A percentile compares a stretch with the other conserved stretches of the same genome.
Conservation (phyloP, 352 stramenopile genomes). For the Globisporangium paddicum region DNA sequence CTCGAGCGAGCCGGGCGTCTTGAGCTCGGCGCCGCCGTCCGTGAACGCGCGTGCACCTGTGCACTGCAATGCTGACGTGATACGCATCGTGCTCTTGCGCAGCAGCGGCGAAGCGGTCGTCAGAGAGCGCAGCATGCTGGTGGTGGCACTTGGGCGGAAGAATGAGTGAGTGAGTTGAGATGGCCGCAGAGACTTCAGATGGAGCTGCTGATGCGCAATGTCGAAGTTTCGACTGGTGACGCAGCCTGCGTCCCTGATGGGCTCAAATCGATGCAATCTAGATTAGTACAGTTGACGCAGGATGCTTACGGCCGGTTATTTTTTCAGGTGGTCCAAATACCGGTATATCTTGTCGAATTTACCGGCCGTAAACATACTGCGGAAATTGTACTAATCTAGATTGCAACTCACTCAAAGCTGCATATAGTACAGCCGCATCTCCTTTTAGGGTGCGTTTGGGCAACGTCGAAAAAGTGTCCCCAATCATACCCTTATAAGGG, state of each 20-base stretch:
- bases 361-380: too few species aligned
- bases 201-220: neutral
- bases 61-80: neutral
- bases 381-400: too few species aligned
- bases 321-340: too few species aligned
- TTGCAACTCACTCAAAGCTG: too few species aligned
- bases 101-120: neutral
- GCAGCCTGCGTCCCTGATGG: neutral
- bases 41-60: neutral
- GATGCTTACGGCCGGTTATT: too few species aligned
- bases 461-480: too few species aligned
- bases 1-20: conserved; percentile 12
- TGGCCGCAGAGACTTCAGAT: neutral
- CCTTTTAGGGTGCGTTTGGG: too few species aligned
- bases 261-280: neutral
- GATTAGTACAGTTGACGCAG: too few species aligned
- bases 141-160: neutral
- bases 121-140: conserved; percentile 1
- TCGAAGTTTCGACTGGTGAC: conserved; percentile 6
- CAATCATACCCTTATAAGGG: too few species aligned
- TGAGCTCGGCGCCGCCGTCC: conserved; percentile 4
- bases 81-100: conserved; percentile 2
- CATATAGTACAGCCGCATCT: too few species aligned
- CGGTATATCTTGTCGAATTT: too few species aligned
- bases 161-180: neutral